A percentile compares a stretch with the other conserved stretches of the same genome.
phyloP scores from a whole-genome alignment of 2,329 filamentous ascomycete species.

The Penicillium sp. region DNA sequence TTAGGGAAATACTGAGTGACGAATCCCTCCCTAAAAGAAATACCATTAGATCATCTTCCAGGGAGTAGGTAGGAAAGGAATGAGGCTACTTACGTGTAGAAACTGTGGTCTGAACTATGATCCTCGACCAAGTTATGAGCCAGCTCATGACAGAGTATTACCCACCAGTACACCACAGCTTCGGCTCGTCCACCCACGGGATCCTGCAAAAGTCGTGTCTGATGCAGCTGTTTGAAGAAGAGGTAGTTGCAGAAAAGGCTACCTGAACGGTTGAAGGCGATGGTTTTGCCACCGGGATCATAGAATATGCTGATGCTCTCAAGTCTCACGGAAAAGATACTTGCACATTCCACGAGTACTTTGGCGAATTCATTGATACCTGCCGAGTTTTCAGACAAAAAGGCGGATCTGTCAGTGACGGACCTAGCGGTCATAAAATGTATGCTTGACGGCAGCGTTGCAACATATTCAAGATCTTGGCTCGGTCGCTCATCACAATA shows the following conservation, averaged over 20 bases:
- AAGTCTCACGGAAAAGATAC: slow-evolving; percentile 67
- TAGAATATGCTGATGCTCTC: slow-evolving; percentile 80
- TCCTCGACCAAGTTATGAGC: slow-evolving; percentile 83
- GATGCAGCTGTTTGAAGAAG: slow-evolving; percentile 79
- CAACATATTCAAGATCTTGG: slow-evolving; percentile 68
- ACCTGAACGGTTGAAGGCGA: slow-evolving; percentile 86
- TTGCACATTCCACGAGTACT: slow-evolving; percentile 65
- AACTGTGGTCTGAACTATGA: slow-evolving; percentile 77
- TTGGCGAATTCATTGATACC: slow-evolving; percentile 66
- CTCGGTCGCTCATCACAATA: slow-evolving; percentile 79
- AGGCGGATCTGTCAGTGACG: slow-evolving; percentile 49
- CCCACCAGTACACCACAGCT: slow-evolving; percentile 84
- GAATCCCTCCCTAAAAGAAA: slow-evolving; percentile 61
- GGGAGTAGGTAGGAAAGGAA: not conserved
- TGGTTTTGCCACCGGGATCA: slow-evolving; percentile 72
- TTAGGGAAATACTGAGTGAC: slow-evolving; percentile 71
- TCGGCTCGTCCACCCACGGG: slow-evolving; percentile 54
- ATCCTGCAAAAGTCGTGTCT: slow-evolving; percentile 42
- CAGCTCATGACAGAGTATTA: slow-evolving; percentile 91
- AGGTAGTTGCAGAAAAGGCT: slow-evolving; percentile 91
- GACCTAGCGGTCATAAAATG: slow-evolving; percentile 66
- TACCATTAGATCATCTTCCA: slow-evolving; percentile 1
- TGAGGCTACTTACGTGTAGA: slow-evolving; percentile 55
- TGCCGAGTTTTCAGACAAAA: slow-evolving; percentile 58
- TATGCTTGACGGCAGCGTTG: slow-evolving; percentile 67